phyloP scores from a whole-genome alignment of 306 rosid species.

The Alnus rubra region DNA sequence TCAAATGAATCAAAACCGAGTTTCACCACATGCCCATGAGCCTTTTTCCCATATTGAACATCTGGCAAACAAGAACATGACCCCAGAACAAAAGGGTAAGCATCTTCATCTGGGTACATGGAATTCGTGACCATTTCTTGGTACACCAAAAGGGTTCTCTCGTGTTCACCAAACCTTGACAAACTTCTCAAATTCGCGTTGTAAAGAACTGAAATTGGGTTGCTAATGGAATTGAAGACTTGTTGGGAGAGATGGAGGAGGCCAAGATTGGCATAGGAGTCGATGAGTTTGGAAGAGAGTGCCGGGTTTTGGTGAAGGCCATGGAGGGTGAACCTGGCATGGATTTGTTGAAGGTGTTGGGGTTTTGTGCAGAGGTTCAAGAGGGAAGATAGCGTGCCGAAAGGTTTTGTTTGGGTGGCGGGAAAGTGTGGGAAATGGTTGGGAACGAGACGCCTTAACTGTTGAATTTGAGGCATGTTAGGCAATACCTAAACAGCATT shows the following conservation, averaged over 20 bases:
- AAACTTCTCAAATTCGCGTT: slow-evolving; percentile 41
- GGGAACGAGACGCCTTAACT: slow-evolving; percentile 10
- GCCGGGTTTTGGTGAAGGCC: slow-evolving; percentile 67
- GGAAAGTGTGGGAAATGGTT: slow-evolving; percentile 25
- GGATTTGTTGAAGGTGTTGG: slow-evolving; percentile 60
- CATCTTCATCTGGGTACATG: slow-evolving; percentile 52
- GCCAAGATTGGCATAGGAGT: slow-evolving; percentile 59
- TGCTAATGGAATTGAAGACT: slow-evolving; percentile 41
- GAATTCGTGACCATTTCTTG: slow-evolving; percentile 50
- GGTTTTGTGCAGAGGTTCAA: slow-evolving; percentile 59
- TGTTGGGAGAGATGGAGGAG: slow-evolving; percentile 37
- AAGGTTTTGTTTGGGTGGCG: slow-evolving; percentile 41
- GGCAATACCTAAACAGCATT: background rate
- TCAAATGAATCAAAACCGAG: slow-evolving; percentile 57
- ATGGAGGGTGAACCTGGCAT: slow-evolving; percentile 65
- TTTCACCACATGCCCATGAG: slow-evolving; percentile 63
- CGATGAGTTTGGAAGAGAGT: slow-evolving; percentile 59
- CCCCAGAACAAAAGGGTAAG: slow-evolving; percentile 46
- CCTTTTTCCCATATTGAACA: slow-evolving; percentile 35
- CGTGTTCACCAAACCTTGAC: slow-evolving; percentile 41
- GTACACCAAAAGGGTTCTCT: slow-evolving; percentile 45
- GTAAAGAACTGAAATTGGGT: slow-evolving; percentile 46
- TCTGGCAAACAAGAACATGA: slow-evolving; percentile 38
- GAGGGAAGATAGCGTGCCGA: slow-evolving; percentile 47
- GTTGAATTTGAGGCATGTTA: slow-evolving; percentile 36